Evolutionary conservation across 345 rosid species (phyloP).

Genomic region (Angophora floribunda): DNA sequence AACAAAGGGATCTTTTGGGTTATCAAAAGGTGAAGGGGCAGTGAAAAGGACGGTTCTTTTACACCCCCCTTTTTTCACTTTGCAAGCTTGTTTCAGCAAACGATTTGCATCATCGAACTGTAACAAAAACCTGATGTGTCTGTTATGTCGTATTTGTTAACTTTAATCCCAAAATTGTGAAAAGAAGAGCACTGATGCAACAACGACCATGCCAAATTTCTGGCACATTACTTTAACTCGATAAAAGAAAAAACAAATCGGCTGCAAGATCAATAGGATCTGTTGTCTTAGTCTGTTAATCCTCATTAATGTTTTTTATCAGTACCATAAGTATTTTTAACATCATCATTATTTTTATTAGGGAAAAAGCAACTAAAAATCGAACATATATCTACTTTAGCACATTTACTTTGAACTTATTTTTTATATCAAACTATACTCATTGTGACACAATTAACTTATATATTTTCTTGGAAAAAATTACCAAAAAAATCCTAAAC

Average conservation of each 20-base stretch:
- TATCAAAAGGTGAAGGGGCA: background rate
- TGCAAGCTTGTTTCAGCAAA: background rate
- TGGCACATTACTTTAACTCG: background rate
- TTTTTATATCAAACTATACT: too few relatives aligned
- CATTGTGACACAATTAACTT: fast-evolving
- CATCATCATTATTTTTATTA: background rate
- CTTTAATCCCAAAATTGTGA: background rate
- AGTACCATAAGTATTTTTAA: background rate
- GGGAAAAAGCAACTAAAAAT: too few relatives aligned
- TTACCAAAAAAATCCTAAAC: too few relatives aligned
- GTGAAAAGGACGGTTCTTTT: background rate
- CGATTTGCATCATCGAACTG: background rate
- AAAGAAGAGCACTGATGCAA: background rate
- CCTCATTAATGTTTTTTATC: background rate
- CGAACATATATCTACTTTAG: too few relatives aligned
- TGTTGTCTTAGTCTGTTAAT: background rate
- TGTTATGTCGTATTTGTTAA: background rate
- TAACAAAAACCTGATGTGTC: background rate
- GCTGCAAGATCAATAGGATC: background rate
- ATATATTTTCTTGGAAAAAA: too few relatives aligned
- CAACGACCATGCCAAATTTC: background rate
- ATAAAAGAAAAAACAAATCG: background rate
- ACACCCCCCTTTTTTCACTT: background rate
- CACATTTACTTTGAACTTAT: too few relatives aligned
- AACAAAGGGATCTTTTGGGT: background rate